Conservation (phyloP, 345 rosid species). For the Eucalyptus regnans region DNA sequence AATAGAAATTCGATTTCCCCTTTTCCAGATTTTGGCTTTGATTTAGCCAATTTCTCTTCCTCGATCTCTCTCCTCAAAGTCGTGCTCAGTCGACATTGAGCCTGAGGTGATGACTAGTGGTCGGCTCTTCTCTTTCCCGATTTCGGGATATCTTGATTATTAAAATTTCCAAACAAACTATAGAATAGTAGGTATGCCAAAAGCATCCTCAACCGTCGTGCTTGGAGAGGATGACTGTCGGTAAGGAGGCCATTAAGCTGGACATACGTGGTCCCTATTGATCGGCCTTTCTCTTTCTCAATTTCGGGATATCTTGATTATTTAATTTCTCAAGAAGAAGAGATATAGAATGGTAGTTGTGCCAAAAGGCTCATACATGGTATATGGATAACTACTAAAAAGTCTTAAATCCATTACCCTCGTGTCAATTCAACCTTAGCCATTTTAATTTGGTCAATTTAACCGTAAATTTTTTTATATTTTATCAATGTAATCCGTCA, state of each 20-base stretch:
- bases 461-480: accelerated
- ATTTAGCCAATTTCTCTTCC: neutral
- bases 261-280: neutral
- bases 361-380: neutral
- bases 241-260: neutral
- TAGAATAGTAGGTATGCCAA: neutral
- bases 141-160: neutral
- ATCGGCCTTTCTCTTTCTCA: neutral
- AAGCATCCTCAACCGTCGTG: neutral
- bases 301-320: neutral
- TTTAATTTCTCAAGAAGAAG: neutral
- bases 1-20: neutral
- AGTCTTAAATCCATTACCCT: accelerated
- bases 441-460: neutral
- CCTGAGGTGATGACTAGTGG: neutral
- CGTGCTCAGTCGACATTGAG: neutral
- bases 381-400: neutral
- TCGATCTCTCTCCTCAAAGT: neutral
- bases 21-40: neutral
- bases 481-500: too few species aligned
- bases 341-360: neutral
- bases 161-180: neutral
- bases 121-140: neutral
- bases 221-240: neutral
- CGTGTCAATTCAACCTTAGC: accelerated